Evolutionary conservation across 106 monocot genomes (phyloP).

Genomic region (Dendrobium catenatum): DNA sequence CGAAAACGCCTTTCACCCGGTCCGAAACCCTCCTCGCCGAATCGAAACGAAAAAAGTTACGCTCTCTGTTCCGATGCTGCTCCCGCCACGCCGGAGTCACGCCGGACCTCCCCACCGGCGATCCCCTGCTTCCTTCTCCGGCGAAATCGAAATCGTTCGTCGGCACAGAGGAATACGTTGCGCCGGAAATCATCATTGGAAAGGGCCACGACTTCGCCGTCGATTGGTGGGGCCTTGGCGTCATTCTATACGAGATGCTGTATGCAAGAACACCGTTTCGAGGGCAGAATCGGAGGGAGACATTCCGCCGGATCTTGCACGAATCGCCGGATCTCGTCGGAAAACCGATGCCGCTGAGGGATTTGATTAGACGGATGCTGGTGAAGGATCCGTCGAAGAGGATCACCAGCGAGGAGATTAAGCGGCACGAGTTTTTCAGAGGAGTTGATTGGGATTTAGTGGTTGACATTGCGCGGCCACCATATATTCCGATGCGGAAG

Average conservation of each 20-base stretch:
- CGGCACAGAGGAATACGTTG: slow-evolving; percentile 94
- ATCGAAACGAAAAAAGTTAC: background rate
- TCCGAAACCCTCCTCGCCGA: background rate
- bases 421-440: slow-evolving; percentile 60
- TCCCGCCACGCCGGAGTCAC: slow-evolving; percentile 23
- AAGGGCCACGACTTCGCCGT: slow-evolving; percentile 79
- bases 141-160: slow-evolving; percentile 90
- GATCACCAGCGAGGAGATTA: slow-evolving; percentile 44
- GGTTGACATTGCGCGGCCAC: slow-evolving; percentile 49
- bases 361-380: slow-evolving; percentile 51
- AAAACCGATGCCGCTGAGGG: slow-evolving; percentile 51
- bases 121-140: background rate
- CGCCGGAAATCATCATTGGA: slow-evolving; percentile 75
- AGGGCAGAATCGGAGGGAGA: slow-evolving; percentile 74
- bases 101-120: slow-evolving; percentile 11
- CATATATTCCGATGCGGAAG: slow-evolving; percentile 44
- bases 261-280: slow-evolving; percentile 88
- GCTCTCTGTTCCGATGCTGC: background rate
- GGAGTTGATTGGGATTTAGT: slow-evolving; percentile 66
- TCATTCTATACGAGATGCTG: slow-evolving; percentile 89
- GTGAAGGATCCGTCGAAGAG: slow-evolving; percentile 70
- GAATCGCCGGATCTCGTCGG: slow-evolving; percentile 53
- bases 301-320: slow-evolving; percentile 59
- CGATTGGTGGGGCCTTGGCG: slow-evolving; percentile 89
- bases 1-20: background rate